A percentile compares a stretch with the other conserved stretches of the same genome.
phyloP scores from a whole-genome alignment of 768 basidiomycete genomes.

The Panellus pusillus region DNA sequence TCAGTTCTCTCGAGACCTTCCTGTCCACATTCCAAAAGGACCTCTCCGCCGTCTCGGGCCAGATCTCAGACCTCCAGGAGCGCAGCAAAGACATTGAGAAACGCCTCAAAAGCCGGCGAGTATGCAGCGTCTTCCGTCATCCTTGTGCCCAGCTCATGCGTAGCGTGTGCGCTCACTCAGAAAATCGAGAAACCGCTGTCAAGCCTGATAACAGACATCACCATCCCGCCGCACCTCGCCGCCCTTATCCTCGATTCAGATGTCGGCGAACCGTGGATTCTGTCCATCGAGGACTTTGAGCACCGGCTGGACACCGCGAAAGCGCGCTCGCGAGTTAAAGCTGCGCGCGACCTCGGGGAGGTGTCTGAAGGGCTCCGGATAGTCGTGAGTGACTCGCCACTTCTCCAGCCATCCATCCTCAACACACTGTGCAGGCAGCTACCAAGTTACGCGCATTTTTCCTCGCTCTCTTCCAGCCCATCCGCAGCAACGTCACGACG shows the following conservation, averaged over 20 bases:
- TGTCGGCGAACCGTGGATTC: conserved; percentile 88
- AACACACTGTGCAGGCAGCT: conserved; percentile 60
- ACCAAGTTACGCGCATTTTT: conserved; percentile 89
- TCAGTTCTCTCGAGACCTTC: conserved; percentile 88
- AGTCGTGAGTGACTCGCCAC: conserved; percentile 55
- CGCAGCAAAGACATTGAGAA: conserved; percentile 90
- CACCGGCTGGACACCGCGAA: conserved; percentile 65
- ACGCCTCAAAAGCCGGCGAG: conserved; percentile 80
- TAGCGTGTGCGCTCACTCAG: too few relatives aligned
- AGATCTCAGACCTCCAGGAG: conserved; percentile 92
- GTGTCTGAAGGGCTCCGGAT: conserved; percentile 86
- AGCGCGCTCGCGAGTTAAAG: conserved; percentile 79
- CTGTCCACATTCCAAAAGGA: conserved; percentile 95
- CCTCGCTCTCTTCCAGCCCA: conserved; percentile 77
- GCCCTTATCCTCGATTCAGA: conserved; percentile 78
- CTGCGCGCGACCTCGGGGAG: conserved; percentile 78
- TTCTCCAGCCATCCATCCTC: not conserved
- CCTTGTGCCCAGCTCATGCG: not conserved
- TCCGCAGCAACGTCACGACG: conserved; percentile 79
- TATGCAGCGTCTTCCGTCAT: conserved; percentile 36
- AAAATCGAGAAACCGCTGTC: conserved; percentile 87
- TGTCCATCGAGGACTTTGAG: conserved; percentile 80
- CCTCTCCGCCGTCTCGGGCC: conserved; percentile 90
- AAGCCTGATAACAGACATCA: conserved; percentile 75
- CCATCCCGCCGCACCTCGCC: conserved; percentile 78